phyloP scores from a whole-genome alignment of 768 basidiomycete species.

The Russula olivacea region DNA sequence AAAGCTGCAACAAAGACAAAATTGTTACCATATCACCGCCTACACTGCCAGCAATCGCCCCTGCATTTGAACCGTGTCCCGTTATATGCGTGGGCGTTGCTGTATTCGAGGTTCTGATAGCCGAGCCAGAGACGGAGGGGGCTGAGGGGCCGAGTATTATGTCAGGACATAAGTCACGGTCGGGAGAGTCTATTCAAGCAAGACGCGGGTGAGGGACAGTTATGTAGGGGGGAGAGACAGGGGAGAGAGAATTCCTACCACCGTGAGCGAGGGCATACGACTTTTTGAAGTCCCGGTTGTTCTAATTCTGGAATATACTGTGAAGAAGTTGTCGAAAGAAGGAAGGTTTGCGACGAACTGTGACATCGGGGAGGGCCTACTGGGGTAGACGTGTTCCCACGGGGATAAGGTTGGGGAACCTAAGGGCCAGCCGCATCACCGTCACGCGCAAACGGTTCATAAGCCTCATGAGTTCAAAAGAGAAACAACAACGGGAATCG shows the following conservation, averaged over 20 bases:
- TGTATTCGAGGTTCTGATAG: too few species aligned
- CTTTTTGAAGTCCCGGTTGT: not conserved
- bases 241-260: not conserved
- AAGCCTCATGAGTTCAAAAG: not conserved
- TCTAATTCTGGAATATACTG: not conserved
- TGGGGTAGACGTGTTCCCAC: too few species aligned
- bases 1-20: too few species aligned
- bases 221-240: not conserved
- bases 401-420: slow-evolving; percentile 4
- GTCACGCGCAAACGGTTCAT: not conserved
- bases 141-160: too few species aligned
- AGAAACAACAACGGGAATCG: not conserved
- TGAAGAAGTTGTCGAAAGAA: not conserved
- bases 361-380: not conserved
- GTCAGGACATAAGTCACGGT: not conserved
- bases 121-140: not conserved
- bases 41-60: not conserved
- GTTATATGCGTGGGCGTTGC: not conserved
- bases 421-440: not conserved
- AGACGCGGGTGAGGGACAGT: too few species aligned
- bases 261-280: not conserved
- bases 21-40: not conserved
- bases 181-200: not conserved
- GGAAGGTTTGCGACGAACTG: not conserved
- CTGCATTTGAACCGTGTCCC: not conserved